Evolutionary conservation across 148 eudicot genomes (phyloP).

Genomic region (Vaccinium darrowii): DNA sequence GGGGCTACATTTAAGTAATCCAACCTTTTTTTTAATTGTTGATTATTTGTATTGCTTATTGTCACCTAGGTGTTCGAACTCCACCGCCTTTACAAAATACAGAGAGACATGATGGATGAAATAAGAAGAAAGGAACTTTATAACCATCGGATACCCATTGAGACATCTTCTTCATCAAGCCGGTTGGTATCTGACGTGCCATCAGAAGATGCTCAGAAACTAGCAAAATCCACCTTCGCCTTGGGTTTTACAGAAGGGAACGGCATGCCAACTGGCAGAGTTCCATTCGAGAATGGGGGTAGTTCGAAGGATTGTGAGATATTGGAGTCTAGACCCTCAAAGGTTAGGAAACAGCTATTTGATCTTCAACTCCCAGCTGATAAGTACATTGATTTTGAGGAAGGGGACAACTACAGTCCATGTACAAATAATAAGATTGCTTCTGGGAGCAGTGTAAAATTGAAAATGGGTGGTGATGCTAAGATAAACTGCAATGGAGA

Average conservation of each 20-base stretch:
- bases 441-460: slow-evolving; percentile 27
- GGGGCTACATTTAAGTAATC: background rate
- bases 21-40: background rate
- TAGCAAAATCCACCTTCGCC: slow-evolving; percentile 30
- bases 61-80: slow-evolving; percentile 69
- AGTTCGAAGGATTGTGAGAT: slow-evolving; percentile 54
- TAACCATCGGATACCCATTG: slow-evolving; percentile 40
- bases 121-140: slow-evolving; percentile 49
- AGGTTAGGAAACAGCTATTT: slow-evolving; percentile 64
- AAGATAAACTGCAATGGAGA: slow-evolving; percentile 32
- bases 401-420: slow-evolving; percentile 35
- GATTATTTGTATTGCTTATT: slow-evolving; percentile 5
- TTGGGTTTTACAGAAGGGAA: slow-evolving; percentile 42
- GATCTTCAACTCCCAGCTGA: slow-evolving; percentile 83
- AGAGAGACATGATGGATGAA: slow-evolving; percentile 87
- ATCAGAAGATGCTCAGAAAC: slow-evolving; percentile 46
- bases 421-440: slow-evolving; percentile 25
- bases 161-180: slow-evolving; percentile 75
- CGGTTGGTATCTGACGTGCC: slow-evolving; percentile 51
- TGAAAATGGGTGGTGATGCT: slow-evolving; percentile 20
- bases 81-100: slow-evolving; percentile 84
- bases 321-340: slow-evolving; percentile 70
- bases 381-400: slow-evolving; percentile 63
- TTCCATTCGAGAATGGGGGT: slow-evolving; percentile 34
- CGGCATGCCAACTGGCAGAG: slow-evolving; percentile 26